phyloP scores from a whole-genome alignment of 1,284 basidiomycete genomes.

The Tylopilus sp. region DNA sequence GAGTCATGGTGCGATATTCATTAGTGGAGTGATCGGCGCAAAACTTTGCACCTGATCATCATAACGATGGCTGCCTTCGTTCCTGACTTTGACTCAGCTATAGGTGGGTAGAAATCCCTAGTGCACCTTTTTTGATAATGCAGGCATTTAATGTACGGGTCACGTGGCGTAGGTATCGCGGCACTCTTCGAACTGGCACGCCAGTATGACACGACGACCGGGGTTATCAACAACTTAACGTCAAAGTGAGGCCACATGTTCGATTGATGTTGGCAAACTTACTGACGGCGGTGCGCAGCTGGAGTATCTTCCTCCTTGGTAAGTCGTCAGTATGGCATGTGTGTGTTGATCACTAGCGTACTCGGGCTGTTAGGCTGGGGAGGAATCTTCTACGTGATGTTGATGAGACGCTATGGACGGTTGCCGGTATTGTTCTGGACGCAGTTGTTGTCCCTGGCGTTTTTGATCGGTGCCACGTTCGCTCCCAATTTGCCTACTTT shows the following conservation, averaged over 20 bases:
- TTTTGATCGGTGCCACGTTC: constrained; percentile 51
- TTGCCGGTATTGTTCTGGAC: constrained; percentile 60
- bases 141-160: neutral
- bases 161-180: constrained; percentile 42
- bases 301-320: constrained; percentile 58
- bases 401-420: constrained; percentile 54
- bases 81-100: constrained; percentile 53
- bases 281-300: constrained; percentile 32
- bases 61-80: constrained; percentile 50
- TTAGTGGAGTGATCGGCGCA: constrained; percentile 44
- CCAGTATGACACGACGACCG: constrained; percentile 49
- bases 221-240: constrained; percentile 52
- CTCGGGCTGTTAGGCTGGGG: constrained; percentile 44
- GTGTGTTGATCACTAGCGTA: neutral
- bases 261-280: neutral
- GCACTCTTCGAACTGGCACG: constrained; percentile 47
- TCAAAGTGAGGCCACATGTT: constrained; percentile 39
- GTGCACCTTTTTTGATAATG: neutral
- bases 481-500: constrained; percentile 49
- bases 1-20: neutral
- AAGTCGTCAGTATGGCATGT: constrained; percentile 1
- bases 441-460: constrained; percentile 46
- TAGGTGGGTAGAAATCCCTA: constrained; percentile 33
- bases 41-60: constrained; percentile 47
- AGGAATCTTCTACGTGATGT: constrained; percentile 51